Conservation (phyloP, 345 rosid species). For the Pugionium dolabratum region DNA sequence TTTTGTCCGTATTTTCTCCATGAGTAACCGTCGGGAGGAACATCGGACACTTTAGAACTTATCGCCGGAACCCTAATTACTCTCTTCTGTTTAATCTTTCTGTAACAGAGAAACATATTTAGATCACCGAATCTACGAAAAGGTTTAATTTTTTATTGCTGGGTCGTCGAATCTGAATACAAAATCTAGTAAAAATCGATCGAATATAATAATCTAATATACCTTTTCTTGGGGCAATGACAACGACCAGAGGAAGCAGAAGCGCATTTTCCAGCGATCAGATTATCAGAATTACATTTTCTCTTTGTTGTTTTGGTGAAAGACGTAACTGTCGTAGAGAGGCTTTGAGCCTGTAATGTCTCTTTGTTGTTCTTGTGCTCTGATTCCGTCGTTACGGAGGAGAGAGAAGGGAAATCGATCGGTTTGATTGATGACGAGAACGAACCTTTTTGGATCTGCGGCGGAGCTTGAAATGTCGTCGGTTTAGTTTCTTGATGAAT, state of each 20-base stretch:
- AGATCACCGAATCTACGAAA: constrained; percentile 13
- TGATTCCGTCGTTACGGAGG: constrained; percentile 49
- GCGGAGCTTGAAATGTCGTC: constrained; percentile 61
- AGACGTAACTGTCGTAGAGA: constrained; percentile 57
- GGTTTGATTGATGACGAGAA: constrained; percentile 43
- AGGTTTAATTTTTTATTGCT: background rate
- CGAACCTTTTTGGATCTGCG: constrained; percentile 47
- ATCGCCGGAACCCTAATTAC: constrained; percentile 86
- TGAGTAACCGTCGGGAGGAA: constrained; percentile 93
- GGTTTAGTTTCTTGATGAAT: constrained; percentile 35
- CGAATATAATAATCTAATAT: background rate
- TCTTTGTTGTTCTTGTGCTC: constrained; percentile 15
- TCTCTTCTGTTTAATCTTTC: constrained; percentile 71
- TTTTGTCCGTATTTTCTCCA: constrained; percentile 99
- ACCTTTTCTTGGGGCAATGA: constrained; percentile 96
- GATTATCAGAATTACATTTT: constrained; percentile 69
- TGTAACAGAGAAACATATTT: constrained; percentile 29
- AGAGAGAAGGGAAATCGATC: constrained; percentile 65
- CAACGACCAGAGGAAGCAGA: constrained; percentile 67
- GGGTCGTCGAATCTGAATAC: constrained; percentile 14
- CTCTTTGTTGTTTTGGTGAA: constrained; percentile 56
- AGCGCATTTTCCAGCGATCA: constrained; percentile 59
- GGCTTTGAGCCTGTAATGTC: constrained; percentile 43
- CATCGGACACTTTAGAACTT: constrained; percentile 85
- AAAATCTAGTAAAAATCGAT: background rate